These are phyloP conservation scores for Friedmanniomyces endolithicus DNA, from an alignment of 495 filamentous ascomycete genomes.

Conservation along the genomic window DNA sequence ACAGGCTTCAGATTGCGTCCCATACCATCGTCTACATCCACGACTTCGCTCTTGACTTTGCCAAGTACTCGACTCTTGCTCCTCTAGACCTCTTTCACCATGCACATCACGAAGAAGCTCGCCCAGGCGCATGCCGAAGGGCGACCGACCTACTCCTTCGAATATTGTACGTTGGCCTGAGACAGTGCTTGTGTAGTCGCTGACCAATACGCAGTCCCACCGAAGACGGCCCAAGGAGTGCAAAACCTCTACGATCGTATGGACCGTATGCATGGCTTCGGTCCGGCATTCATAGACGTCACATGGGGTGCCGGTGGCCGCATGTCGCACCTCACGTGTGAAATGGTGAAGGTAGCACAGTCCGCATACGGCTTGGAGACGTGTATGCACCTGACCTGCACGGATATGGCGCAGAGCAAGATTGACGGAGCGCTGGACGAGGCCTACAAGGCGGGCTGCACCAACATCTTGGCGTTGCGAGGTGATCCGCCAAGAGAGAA, in stretches of 20 bases:
- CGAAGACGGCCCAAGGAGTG: constrained; percentile 97
- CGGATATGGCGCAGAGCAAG: constrained; percentile 87
- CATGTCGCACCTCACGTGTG: constrained; percentile 80
- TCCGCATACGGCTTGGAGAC: constrained; percentile 95
- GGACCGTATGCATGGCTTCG: constrained; percentile 93
- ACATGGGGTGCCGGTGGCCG: constrained; percentile 97
- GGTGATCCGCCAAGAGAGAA: constrained; percentile 93
- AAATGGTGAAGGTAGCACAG: constrained; percentile 96
- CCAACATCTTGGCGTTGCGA: constrained; percentile 89
- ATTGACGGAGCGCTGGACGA: constrained; percentile 77
- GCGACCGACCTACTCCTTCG: constrained; percentile 87
- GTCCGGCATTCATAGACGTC: constrained; percentile 92
- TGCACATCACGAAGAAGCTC: constrained; percentile 91
- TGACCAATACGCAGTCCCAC: constrained; percentile 43
- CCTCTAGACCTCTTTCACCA: constrained; percentile 17
- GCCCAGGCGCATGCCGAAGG: constrained; percentile 62
- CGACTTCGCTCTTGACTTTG: neutral
- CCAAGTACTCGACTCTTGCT: neutral
- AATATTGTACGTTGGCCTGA: constrained; percentile 50
- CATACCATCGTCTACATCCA: too few relatives aligned
- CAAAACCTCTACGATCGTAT: constrained; percentile 98
- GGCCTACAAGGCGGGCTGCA: constrained; percentile 91
- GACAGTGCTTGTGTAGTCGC: neutral
- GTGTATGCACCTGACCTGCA: constrained; percentile 98
- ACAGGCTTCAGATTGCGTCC: too few relatives aligned